Evolutionary conservation across 768 basidiomycete genomes (phyloP), one percentile per base, ranked within the genome.

Genomic region (Candolleomyces aberdarensis): DNA sequence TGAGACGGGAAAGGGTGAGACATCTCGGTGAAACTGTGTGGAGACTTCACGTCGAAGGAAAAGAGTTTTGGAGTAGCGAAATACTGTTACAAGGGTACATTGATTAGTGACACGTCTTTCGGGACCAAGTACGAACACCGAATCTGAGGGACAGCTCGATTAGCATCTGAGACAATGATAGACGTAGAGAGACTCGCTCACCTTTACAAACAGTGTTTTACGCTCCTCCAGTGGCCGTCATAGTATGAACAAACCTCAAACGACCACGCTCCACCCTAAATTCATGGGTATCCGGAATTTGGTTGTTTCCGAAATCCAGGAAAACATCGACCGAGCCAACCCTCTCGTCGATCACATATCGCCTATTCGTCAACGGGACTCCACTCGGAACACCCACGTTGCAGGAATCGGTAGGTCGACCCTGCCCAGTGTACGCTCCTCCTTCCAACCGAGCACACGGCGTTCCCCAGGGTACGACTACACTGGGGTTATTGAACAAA

Each of bases 331-430:
- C 60, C 5, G 46, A 22, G 15, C 54, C 67, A 19, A 62, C 61
- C 57, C 63, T 59, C 61, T 61, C 56, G 66, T 57, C 44, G 56
- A 61, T 61, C 64, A 46, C 57, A 46, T 59, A 62, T 10, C 61
- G 56, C 29, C 61, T 57, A 26, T 54, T 62, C 22, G 52, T 50
- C n/a, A 61, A 29, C 4, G 36, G 32, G 9, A 62, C 61, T 4
- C 61, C 61, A 26, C 50, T 54, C 36, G 61, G 61, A 14, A 62
- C 57, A 3, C 53, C 57, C 31, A 62, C 57, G 57, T 58, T 62
- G 57, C 61, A 62, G 10, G 50, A 47, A 22, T 62, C 61, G 51
- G 50, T 54, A 0, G 50, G 57, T 39, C 49, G 41, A 3, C 57
- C 57, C 9, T 41, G 17, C 3, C 57, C 57, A 14, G 60, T 57